Conservation (phyloP, 768 basidiomycete species). For the Panus rudis region DNA sequence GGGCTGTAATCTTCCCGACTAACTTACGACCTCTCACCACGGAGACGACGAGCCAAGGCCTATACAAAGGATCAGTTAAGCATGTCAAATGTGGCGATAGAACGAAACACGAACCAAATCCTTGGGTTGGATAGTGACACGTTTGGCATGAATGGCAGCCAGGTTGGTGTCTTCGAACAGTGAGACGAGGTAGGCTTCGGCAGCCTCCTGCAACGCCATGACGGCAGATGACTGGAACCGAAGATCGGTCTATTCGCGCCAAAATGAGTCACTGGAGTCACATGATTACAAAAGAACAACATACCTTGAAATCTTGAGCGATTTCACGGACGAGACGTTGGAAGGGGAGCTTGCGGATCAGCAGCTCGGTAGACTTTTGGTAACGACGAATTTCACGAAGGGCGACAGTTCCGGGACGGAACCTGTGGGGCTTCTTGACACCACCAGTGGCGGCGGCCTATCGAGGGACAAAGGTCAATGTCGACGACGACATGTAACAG, state of each 20-base stretch:
- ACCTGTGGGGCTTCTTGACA: conserved; percentile 99
- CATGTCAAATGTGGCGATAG: background rate
- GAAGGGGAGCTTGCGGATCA: conserved; percentile 99
- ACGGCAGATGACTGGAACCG: conserved; percentile 93
- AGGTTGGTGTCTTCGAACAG: conserved; percentile 79
- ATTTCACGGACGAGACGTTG: conserved; percentile 96
- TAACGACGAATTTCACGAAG: conserved; percentile 98
- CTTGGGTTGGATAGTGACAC: conserved; percentile 82
- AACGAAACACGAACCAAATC: conserved; percentile 48
- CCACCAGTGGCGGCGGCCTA: conserved; percentile 63
- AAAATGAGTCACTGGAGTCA: background rate
- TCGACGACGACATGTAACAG: background rate
- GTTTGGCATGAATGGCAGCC: conserved; percentile 83
- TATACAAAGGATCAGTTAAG: conserved; percentile 5
- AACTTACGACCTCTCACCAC: conserved; percentile 68
- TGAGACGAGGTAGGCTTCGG: conserved; percentile 76
- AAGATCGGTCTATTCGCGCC: conserved; percentile 52
- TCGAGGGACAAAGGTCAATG: conserved; percentile 8
- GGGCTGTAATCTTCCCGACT: no score
- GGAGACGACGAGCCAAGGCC: conserved; percentile 69
- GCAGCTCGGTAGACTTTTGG: conserved; percentile 97
- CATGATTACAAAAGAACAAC: conserved; percentile 61
- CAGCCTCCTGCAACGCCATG: conserved; percentile 82
- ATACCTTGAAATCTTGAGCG: conserved; percentile 84
- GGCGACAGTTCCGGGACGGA: conserved; percentile 96